phyloP scores from a whole-genome alignment of 192 early-diverging fungal genomes.

The Podila horticola region DNA sequence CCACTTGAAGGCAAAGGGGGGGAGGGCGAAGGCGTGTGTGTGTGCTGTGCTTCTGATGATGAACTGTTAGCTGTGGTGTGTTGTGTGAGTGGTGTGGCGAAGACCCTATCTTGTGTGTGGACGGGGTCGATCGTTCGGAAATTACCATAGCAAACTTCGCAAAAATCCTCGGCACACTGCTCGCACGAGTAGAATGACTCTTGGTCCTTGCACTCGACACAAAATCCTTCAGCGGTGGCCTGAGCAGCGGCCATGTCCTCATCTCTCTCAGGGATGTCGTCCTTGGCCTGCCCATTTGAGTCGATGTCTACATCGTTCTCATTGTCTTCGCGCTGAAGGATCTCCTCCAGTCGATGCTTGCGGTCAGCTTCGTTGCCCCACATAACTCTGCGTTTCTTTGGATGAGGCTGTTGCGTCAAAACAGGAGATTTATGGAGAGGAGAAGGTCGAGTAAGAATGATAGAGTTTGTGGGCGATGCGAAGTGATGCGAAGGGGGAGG shows the following conservation, averaged over 20 bases:
- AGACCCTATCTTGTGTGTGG: too few relatives aligned
- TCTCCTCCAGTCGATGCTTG: constrained; percentile 52
- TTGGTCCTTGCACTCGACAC: constrained; percentile 91
- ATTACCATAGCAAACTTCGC: constrained; percentile 85
- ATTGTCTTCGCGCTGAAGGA: constrained; percentile 50
- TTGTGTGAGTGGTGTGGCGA: too few relatives aligned
- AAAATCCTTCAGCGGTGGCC: constrained; percentile 75
- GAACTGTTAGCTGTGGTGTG: too few relatives aligned
- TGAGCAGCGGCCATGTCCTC: constrained; percentile 48
- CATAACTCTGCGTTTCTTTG: constrained; percentile 12
- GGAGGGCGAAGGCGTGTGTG: too few relatives aligned
- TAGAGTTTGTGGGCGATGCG: neutral
- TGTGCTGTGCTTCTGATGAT: too few relatives aligned
- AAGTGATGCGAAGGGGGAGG: neutral
- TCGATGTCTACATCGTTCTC: constrained; percentile 22
- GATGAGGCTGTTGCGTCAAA: neutral
- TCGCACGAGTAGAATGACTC: constrained; percentile 77
- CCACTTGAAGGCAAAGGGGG: too few relatives aligned
- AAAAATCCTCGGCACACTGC: constrained; percentile 89
- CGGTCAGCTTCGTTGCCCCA: constrained; percentile 42
- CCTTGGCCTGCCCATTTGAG: neutral
- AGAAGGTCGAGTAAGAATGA: neutral
- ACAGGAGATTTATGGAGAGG: neutral
- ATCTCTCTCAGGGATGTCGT: constrained; percentile 10
- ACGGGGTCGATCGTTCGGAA: neutral